Evolutionary conservation across 2,329 filamentous ascomycete species (phyloP).

Genomic region (Xylariaceae sp.): DNA sequence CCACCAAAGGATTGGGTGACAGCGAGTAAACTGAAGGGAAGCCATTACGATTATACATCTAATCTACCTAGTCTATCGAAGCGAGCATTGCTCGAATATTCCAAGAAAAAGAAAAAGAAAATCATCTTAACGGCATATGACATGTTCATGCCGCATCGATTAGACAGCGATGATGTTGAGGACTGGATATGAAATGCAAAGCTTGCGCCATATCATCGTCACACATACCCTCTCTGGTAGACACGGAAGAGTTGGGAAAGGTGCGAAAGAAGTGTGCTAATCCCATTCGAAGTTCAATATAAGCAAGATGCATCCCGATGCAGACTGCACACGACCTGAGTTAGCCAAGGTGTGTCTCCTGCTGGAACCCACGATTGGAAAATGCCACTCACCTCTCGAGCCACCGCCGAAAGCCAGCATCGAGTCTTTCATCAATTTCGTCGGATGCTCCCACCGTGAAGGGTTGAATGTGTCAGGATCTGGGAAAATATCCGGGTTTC

Average conservation of each 20-base stretch:
- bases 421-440: conserved; percentile 40
- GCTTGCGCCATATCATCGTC: conserved; percentile 34
- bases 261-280: conserved; percentile 49
- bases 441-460: conserved; percentile 34
- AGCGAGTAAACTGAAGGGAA: too few relatives aligned
- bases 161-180: conserved; percentile 31
- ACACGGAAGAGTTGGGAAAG: conserved; percentile 35
- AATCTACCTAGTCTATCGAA: too few relatives aligned
- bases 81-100: background rate
- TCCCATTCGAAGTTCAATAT: conserved; percentile 51
- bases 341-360: background rate
- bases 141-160: conserved; percentile 17
- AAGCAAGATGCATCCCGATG: conserved; percentile 54
- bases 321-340: conserved; percentile 35
- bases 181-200: conserved; percentile 32
- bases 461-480: conserved; percentile 36
- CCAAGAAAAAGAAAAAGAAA: background rate
- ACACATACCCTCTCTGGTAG: conserved; percentile 31
- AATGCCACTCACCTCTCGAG: conserved; percentile 35
- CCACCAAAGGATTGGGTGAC: too few relatives aligned
- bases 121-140: background rate
- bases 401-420: conserved; percentile 52
- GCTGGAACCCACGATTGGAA: background rate
- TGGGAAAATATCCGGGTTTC: conserved; percentile 37
- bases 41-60: too few relatives aligned